phyloP scores from a whole-genome alignment of 2,329 filamentous ascomycete genomes.

The Akanthomyces uredinophilus region DNA sequence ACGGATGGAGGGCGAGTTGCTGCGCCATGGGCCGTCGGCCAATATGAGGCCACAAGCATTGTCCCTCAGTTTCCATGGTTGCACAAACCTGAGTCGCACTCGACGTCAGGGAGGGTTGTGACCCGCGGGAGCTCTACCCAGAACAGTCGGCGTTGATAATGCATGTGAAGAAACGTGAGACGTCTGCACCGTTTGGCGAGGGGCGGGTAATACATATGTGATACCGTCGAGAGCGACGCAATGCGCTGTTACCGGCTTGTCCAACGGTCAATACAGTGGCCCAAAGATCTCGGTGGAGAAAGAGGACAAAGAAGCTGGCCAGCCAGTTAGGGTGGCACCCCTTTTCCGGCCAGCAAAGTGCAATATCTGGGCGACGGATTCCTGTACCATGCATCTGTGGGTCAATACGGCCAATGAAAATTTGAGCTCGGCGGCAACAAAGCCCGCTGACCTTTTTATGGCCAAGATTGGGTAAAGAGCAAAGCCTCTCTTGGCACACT shows the following conservation, averaged over 20 bases:
- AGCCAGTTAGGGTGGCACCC: neutral
- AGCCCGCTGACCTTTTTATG: neutral
- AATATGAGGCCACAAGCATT: too few species aligned
- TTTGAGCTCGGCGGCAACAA: neutral
- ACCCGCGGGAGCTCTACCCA: neutral
- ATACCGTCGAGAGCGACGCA: neutral
- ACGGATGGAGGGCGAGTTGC: neutral
- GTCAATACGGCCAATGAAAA: neutral
- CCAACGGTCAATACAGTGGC: neutral
- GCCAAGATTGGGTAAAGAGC: neutral
- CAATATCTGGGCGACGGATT: neutral
- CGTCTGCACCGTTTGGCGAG: neutral
- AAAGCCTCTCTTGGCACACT: neutral
- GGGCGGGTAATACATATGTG: neutral
- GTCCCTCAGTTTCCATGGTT: neutral
- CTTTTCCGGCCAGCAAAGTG: neutral
- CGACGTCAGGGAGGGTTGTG: neutral
- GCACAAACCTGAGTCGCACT: neutral
- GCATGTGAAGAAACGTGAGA: neutral
- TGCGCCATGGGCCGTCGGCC: neutral
- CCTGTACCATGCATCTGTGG: neutral
- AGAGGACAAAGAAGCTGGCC: neutral
- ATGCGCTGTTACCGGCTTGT: neutral
- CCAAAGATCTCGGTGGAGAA: conserved; percentile 7
- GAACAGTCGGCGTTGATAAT: neutral